Conservation (phyloP, 768 basidiomycete genomes). For the Hebeloma cylindrosporum region DNA sequence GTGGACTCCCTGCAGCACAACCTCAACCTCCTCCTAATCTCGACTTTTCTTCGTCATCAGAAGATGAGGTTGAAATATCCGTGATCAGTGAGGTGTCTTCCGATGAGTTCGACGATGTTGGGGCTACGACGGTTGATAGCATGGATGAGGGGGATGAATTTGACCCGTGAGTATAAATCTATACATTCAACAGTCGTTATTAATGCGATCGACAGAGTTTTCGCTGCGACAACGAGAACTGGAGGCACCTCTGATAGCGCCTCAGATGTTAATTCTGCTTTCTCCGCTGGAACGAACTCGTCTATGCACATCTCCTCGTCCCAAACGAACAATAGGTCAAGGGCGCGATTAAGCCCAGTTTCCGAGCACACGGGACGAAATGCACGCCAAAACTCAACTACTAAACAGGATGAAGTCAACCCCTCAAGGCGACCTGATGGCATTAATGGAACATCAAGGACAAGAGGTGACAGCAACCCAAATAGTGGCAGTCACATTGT, state of each 20-base stretch:
- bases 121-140: slow-evolving; percentile 43
- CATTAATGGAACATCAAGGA: slow-evolving; percentile 11
- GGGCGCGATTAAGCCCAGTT: slow-evolving; percentile 62
- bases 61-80: slow-evolving; percentile 47
- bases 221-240: slow-evolving; percentile 56
- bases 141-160: slow-evolving; percentile 74
- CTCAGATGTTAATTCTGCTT: slow-evolving; percentile 61
- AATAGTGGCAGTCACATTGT: slow-evolving; percentile 16
- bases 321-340: slow-evolving; percentile 37
- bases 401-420: slow-evolving; percentile 19
- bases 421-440: slow-evolving; percentile 15
- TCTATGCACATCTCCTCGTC: slow-evolving; percentile 53
- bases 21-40: slow-evolving; percentile 36
- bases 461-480: slow-evolving; percentile 23
- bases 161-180: slow-evolving; percentile 63
- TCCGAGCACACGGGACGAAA: slow-evolving; percentile 44
- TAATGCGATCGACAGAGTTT: slow-evolving; percentile 47
- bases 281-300: slow-evolving; percentile 54
- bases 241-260: slow-evolving; percentile 56
- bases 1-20: slow-evolving; percentile 27
- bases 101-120: slow-evolving; percentile 54
- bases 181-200: background rate
- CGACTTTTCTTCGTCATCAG: slow-evolving; percentile 54
- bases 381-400: slow-evolving; percentile 16
- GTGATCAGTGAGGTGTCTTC: slow-evolving; percentile 48